These are phyloP conservation scores for Darksidea phi DNA, from an alignment of 495 filamentous ascomycete genomes.

Conservation along the genomic window DNA sequence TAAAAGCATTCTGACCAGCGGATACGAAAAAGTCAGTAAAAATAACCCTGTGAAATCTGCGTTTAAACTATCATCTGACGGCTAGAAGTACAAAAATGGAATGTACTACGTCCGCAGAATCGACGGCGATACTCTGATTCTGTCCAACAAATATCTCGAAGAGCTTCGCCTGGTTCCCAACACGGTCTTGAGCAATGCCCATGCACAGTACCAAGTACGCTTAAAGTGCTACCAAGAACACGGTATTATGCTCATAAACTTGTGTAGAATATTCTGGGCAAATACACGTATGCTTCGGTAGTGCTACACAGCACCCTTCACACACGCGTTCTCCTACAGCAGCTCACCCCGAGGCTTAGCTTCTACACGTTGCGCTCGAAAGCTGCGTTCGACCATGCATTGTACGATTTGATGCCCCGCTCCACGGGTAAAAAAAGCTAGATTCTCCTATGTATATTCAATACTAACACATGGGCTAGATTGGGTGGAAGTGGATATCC, in stretches of 20 bases:
- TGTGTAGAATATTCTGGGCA: constrained; percentile 6
- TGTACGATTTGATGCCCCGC: constrained; percentile 4
- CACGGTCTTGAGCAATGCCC: constrained; percentile 10
- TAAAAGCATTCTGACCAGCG: background rate
- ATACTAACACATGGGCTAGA: background rate
- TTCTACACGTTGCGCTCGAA: background rate
- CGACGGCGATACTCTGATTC: constrained; percentile 2
- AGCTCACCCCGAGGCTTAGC: constrained; percentile 12
- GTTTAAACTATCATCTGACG: background rate
- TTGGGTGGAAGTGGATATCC: constrained; percentile 18
- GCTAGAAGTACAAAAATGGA: constrained; percentile 1
- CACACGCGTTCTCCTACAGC: constrained; percentile 9
- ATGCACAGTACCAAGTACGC: background rate
- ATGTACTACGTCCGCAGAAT: constrained; percentile 1
- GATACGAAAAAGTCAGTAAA: constrained; percentile 3
- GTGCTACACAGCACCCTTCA: constrained; percentile 4
- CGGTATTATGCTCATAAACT: too few relatives aligned
- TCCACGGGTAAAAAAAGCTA: constrained; percentile 6
- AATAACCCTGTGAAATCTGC: background rate
- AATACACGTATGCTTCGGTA: constrained; percentile 11
- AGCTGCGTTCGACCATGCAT: constrained; percentile 6
- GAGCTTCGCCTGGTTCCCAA: constrained; percentile 15
- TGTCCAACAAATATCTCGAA: constrained; percentile 11
- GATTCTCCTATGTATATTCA: background rate
- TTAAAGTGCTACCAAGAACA: too few relatives aligned